A percentile compares a stretch with the other conserved stretches of the same genome.
phyloP scores from a whole-genome alignment of 1,139 yeast genomes.

The Taphrina betulina region DNA sequence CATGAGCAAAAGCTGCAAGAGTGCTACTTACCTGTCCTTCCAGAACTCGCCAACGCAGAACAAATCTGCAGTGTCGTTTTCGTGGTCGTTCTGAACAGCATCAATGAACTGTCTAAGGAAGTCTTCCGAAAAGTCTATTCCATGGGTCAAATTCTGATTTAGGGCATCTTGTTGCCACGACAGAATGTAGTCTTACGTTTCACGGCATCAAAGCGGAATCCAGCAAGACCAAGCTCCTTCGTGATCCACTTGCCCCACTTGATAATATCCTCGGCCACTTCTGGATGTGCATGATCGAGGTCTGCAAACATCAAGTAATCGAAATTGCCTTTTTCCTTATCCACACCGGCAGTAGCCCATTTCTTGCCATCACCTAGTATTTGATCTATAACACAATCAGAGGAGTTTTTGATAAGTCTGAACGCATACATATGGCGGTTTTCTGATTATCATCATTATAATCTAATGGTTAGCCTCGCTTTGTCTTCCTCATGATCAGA shows the following conservation, averaged over 20 bases:
- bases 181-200: constrained; percentile 13
- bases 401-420: neutral
- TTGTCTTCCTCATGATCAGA: neutral
- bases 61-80: constrained; percentile 33
- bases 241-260: constrained; percentile 38
- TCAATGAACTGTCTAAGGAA: constrained; percentile 36
- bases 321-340: constrained; percentile 38
- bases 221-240: constrained; percentile 30
- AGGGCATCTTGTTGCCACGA: neutral
- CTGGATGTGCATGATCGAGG: constrained; percentile 38
- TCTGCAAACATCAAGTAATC: constrained; percentile 39
- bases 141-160: neutral
- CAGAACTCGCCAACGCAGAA: constrained; percentile 38
- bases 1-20: neutral
- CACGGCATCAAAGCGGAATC: constrained; percentile 29
- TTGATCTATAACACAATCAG: constrained; percentile 16
- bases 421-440: constrained; percentile 36
- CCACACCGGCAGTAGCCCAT: constrained; percentile 35
- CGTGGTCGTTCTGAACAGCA: constrained; percentile 30
- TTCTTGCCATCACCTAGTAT: constrained; percentile 37
- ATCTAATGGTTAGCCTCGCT: constrained; percentile 5
- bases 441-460: constrained; percentile 36
- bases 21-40: neutral
- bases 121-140: constrained; percentile 37
- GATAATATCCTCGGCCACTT: constrained; percentile 36